Base-by-base conservation (phyloP, 2,329 filamentous ascomycete species). In the Teratosphaeria nubilosa region DNA sequence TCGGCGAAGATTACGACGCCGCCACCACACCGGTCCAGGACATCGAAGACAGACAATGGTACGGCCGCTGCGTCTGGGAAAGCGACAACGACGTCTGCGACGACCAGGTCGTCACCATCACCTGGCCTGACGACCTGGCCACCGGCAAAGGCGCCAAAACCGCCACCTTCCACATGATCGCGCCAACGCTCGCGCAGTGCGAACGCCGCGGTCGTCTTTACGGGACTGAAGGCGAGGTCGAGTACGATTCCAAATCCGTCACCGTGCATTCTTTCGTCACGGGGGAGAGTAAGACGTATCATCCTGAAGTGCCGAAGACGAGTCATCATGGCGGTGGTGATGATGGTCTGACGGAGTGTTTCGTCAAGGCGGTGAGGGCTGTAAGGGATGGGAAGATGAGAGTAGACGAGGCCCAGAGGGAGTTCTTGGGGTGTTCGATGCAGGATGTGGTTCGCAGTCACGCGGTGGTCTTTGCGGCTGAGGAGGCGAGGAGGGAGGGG, bases 51-150 rank as follows among this genome's bases (percentile, higher is more conserved):
- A 72, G 81, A 4, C 75, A 79, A 1, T 86, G 91, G 90, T 97
- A 91, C 69, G 94, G 94, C 0, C 84, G 92, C n/a, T 99, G 94
- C 69, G 94, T 97, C 1, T 97, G 86, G 75, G 94, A 96, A 70
- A 79, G 86, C 4, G 91, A 95, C 74, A 99, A 97, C 74, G 86
- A 95, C 68, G 94, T 97, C 50, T 90, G 86, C 67, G 94, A 99
- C 71, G 90, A 97, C 68, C 92, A 97, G 72, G 82, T 87, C 27
- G 94, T 97, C 22, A 92, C 88, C 0, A 83, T 97, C 56, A 84
- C 82, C 3, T 97, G 92, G 91, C 85, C 88, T 76, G 0, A 63
- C 77, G 1, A 61, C 60, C 27, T 25, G 2, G n/a, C 48, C 6
- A 55, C 55, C 3, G 61, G 63, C 60, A 78, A 84, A 25, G 83